Base-by-base conservation (phyloP, 805 yeast species). In the Hanseniaspora hatyaiensis region DNA sequence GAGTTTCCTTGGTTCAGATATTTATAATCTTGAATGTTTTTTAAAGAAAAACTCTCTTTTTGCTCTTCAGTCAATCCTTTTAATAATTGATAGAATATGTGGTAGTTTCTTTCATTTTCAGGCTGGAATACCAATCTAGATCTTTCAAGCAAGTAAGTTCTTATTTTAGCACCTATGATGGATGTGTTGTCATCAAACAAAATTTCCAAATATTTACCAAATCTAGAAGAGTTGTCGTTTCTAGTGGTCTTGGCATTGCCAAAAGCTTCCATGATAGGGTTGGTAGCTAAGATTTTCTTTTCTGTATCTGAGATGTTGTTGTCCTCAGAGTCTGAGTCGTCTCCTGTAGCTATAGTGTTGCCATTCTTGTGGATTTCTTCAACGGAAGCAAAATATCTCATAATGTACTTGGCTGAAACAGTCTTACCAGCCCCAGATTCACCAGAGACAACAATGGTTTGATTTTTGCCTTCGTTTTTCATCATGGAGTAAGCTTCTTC, bases 391-490 rank as follows among this genome's bases (percentile, higher is more conserved):
- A 89, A 88, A 65, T 88, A 89, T 64, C 97, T 78, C 97, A 89
- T 89, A 54, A 89, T 89, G 64, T 84, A 89, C 63, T 89, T 89
- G 33, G 98, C 98, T 53, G 92, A 80, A 34, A 89, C 97, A 4
- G 97, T 92, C 59, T 89, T 92, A 64, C 98, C 98, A 24, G 98
- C 97, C 65, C 98, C 98, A 6, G 95, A 84, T 66, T 89, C 98
- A 66, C 98, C 98, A 56, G 88, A 78, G 15, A 89, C 97, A 15
- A 89, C 96, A 53, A 89, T 88, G 1, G 98, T 89, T 67, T 89
- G 98, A 67, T 89, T 88, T 56, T 77, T 72, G 34, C 75, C 69
- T 57, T 86, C 94, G 41, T 80, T 73, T 58, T 83, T 82, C 98
- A 89, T 89, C 60, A 94, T 81, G 57, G 95, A 74, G 63, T 87